Percentiles rank a stretch among this genome's conserved stretches.
These are phyloP conservation scores for Vigna unguiculata DNA, from an alignment of 306 rosid species.

Conservation along the genomic window DNA sequence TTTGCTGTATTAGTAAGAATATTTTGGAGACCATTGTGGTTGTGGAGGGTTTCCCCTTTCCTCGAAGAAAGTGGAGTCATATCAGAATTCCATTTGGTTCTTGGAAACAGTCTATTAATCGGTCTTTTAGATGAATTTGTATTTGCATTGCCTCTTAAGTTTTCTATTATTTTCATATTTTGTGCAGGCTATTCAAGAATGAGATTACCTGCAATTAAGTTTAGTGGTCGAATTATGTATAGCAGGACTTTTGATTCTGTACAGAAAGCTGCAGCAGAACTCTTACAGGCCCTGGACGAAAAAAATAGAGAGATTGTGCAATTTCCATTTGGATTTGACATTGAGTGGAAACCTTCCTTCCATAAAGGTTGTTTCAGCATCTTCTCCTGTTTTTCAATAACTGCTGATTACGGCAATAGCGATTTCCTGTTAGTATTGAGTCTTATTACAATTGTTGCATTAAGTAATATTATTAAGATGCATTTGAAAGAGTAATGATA, in stretches of 20 bases:
- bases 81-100: constrained; percentile 9
- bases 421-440: constrained; percentile 11
- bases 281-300: constrained; percentile 45
- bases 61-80: too few relatives aligned
- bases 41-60: background rate
- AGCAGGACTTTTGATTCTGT: constrained; percentile 69
- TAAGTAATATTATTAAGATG: background rate
- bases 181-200: constrained; percentile 52
- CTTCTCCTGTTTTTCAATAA: background rate
- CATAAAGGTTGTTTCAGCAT: constrained; percentile 58
- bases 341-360: constrained; percentile 88
- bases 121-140: background rate
- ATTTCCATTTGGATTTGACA: constrained; percentile 69
- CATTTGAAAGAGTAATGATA: background rate
- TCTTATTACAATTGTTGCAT: background rate
- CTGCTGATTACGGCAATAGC: background rate
- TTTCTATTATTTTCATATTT: constrained; percentile 27
- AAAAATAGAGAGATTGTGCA: constrained; percentile 52
- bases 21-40: too few relatives aligned
- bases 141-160: background rate
- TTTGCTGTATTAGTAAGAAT: too few relatives aligned
- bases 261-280: constrained; percentile 59
- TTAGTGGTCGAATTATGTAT: constrained; percentile 69
- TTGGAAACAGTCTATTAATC: constrained; percentile 3
- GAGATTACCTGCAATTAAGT: constrained; percentile 70